phyloP scores from a whole-genome alignment of 2,329 filamentous ascomycete species.

The Emergomyces africanus region DNA sequence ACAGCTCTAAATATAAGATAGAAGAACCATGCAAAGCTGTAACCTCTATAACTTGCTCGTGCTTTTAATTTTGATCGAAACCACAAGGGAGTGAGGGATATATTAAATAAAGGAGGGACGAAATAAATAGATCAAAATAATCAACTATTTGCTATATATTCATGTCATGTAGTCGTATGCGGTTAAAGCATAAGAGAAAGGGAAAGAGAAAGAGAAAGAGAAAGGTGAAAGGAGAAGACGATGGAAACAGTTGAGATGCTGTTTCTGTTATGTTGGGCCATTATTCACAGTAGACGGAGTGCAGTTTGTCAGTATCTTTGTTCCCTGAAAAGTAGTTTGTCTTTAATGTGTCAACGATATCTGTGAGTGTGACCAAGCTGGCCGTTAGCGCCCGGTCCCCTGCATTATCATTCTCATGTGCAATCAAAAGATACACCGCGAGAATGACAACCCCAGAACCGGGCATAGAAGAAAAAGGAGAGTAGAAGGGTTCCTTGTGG shows the following conservation, averaged over 20 bases:
- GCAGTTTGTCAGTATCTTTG: slow-evolving; percentile 1
- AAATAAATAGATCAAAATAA: background rate
- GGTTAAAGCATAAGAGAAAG: background rate
- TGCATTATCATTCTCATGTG: background rate
- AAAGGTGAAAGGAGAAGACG: background rate
- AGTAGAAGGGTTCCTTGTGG: background rate
- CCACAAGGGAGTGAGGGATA: background rate
- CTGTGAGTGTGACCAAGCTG: background rate
- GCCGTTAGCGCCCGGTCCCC: background rate
- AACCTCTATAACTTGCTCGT: background rate
- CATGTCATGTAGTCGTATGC: background rate
- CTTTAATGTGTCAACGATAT: background rate
- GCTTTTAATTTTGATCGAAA: background rate
- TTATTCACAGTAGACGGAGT: background rate
- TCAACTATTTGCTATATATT: background rate
- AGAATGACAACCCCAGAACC: background rate
- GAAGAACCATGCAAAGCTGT: background rate
- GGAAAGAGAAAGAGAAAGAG: background rate
- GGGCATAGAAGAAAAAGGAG: no score
- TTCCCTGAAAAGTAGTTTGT: slow-evolving; percentile 1
- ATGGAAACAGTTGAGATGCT: background rate
- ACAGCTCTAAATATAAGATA: background rate
- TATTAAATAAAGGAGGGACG: background rate
- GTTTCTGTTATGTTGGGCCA: background rate
- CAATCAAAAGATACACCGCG: background rate